Conservation (phyloP, 1,284 basidiomycete genomes). For the Ustilago nuda region DNA sequence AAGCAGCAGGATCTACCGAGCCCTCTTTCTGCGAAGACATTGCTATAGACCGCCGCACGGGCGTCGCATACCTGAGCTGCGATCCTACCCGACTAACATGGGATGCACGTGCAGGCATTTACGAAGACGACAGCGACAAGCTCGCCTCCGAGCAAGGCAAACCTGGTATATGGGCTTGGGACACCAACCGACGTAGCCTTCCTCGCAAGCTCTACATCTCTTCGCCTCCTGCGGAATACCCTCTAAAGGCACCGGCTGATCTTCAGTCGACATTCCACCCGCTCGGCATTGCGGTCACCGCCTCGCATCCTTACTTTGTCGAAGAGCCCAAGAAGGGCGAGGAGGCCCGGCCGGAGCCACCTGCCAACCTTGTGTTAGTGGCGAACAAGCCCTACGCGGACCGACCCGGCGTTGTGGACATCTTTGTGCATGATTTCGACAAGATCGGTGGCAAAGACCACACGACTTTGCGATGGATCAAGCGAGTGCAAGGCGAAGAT, state of each 20-base stretch:
- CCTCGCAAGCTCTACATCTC: slow-evolving; percentile 46
- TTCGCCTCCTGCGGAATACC: slow-evolving; percentile 39
- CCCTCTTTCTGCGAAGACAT: slow-evolving; percentile 57
- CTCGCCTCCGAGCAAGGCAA: slow-evolving; percentile 25
- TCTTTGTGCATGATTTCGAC: slow-evolving; percentile 56
- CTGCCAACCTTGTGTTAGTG: slow-evolving; percentile 47
- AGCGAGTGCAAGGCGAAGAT: slow-evolving; percentile 31
- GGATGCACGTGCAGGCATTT: slow-evolving; percentile 49
- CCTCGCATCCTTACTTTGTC: slow-evolving; percentile 41
- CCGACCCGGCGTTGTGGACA: slow-evolving; percentile 47
- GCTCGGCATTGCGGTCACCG: slow-evolving; percentile 46
- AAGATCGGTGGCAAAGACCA: slow-evolving; percentile 36
- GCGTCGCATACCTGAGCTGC: slow-evolving; percentile 56
- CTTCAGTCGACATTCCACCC: slow-evolving; percentile 49
- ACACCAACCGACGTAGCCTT: slow-evolving; percentile 28
- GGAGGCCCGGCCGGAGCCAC: slow-evolving; percentile 28
- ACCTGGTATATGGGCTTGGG: slow-evolving; percentile 55
- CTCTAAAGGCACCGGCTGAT: slow-evolving; percentile 31
- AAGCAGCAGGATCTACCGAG: slow-evolving; percentile 42
- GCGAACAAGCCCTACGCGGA: slow-evolving; percentile 53
- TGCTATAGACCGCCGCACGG: slow-evolving; percentile 42
- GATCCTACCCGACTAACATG: slow-evolving; percentile 53
- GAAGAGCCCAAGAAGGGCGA: slow-evolving; percentile 27
- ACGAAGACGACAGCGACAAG: slow-evolving; percentile 31
- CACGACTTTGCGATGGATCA: slow-evolving; percentile 49